Base-by-base conservation (phyloP, 2,329 filamentous ascomycete species). In the Grosmannia huntii region DNA sequence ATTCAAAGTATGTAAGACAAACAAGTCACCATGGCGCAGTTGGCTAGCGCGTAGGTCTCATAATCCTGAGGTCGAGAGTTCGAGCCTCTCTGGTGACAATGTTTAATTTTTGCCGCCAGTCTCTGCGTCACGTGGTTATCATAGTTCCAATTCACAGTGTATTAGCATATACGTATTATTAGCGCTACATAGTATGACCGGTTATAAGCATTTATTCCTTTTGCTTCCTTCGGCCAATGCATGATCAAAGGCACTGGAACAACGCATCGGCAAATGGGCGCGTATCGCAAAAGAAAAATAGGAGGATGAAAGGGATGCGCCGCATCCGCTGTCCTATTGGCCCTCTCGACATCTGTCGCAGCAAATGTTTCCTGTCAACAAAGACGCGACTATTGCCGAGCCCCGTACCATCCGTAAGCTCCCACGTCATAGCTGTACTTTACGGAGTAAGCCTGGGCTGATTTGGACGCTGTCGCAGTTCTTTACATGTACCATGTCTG, bases 51-150 rank as follows among this genome's bases (percentile, higher is more conserved):
- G 52, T 53, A 53, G 52, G 52, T 53, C 52, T 53, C 52, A 53
- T 53, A 53, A 53, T 53, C 52, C 52, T 53, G 52, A 53, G 52
- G 52, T 53, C 52, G 52, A 53, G 52, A 53, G 52, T 53, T 53
- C 52, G 52, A 54, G 52, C 52, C 52, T 54, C 52, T 54, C 52
- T 54, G 52, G 52, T 54, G 52, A 54, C 52, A 54, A 16, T 6
- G 23, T 54, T 44, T 54, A 41, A n/a, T 33, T 53, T 53, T 51
- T 51, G n/a, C 21, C 21, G 21, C 21, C 25, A 3, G 19, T 2
- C 41, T 44, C 19, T 7, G 14, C 38, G 19, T n/a, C 41, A 44
- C 41, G 41, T 44, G 41, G 10, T 21, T n/a, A 5, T 7, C 19
- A 44, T 19, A n/a, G 41, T 16, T 9, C 11, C 31, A 28, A 28